A percentile compares a stretch with the other conserved stretches of the same genome.
Evolutionary conservation across 148 eudicot species (phyloP).

Genomic region (Camellia lanceoleosa): DNA sequence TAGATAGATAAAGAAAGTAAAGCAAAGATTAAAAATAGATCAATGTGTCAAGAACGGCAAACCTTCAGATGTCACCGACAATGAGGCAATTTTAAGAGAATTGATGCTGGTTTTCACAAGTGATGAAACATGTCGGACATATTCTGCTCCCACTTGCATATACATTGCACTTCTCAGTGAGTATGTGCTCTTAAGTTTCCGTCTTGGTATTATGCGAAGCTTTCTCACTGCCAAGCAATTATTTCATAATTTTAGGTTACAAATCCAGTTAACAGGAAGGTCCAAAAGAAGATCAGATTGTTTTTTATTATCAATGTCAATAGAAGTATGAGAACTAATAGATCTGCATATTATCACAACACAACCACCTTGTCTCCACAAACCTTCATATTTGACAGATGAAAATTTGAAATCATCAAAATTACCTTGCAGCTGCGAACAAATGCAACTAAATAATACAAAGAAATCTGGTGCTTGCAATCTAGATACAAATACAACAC

Average conservation of each 20-base stretch:
- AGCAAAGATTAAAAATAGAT: not conserved
- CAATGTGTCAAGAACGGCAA: constrained; percentile 19
- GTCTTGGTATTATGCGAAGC: constrained; percentile 63
- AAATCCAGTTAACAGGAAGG: not conserved
- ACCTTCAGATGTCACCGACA: constrained; percentile 62
- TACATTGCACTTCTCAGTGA: constrained; percentile 59
- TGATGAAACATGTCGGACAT: constrained; percentile 71
- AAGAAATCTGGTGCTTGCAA: not conserved
- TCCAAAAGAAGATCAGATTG: not conserved
- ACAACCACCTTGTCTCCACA: not conserved
- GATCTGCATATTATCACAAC: not conserved
- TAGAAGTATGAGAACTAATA: not conserved
- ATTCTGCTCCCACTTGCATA: constrained; percentile 73
- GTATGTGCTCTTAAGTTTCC: constrained; percentile 61
- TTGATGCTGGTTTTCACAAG: constrained; percentile 64
- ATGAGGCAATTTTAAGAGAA: constrained; percentile 50
- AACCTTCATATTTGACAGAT: not conserved
- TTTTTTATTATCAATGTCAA: not conserved
- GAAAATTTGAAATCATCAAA: not conserved
- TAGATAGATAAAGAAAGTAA: not conserved
- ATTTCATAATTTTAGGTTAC: not conserved
- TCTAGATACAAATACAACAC: not conserved
- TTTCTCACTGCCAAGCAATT: constrained; percentile 54
- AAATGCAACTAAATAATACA: not conserved
- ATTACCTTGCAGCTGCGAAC: not conserved